Base-by-base conservation (phyloP, 176 grass and related monocot genomes). In the Triticum turgidum region DNA sequence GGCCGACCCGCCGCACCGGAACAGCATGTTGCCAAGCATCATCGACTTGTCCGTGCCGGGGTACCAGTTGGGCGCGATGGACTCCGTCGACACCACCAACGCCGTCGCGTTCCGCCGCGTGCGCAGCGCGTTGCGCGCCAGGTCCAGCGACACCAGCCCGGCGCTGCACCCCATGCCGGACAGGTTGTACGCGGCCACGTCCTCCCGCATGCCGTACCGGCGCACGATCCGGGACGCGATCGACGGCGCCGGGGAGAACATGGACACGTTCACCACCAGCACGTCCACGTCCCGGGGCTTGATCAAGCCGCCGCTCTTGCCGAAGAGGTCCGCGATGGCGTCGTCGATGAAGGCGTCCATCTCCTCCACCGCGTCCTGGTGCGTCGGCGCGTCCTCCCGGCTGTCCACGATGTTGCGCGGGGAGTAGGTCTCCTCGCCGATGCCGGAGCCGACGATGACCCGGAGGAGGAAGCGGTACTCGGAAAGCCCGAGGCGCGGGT, bases 341-440 rank as follows among this genome's bases (percentile, higher is more conserved):
- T 9, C 82, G n/a, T 79, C 11, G 58, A 90, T 33, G 89, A 88
- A 90, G 75, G 64, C 76, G 64, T 91, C 91, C 68, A 91, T 88
- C 87, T 92, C 93, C n/a, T 86, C 83, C n/a, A 88, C 27, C 2
- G 73, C 30, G 91, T 94, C 93, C 13, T 61, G 85, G 35, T 73
- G 82, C 2, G 86, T 85, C 7, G 93, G 52, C 11, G 56, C 37
- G 18, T 92, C 80, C 68, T 91, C 86, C 18, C 80, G 80, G 45
- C 71, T 22, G 27, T 45, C 61, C 2, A 89, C 1, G 34, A 95
- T 24, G 64, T 76, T 89, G 8, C 71, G 83, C 20, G 90, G 93
- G 54, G 37, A 78, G 35, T 93, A 95, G 3, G 90, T 95, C 9
- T 91, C 66, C 78, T 95, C 93, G 22, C 90, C 88, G 74, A 95